A percentile compares a stretch with the other conserved stretches of the same genome.
Evolutionary conservation across 2,329 filamentous ascomycete genomes (phyloP).

Genomic region (Tolypocladium nubicola): DNA sequence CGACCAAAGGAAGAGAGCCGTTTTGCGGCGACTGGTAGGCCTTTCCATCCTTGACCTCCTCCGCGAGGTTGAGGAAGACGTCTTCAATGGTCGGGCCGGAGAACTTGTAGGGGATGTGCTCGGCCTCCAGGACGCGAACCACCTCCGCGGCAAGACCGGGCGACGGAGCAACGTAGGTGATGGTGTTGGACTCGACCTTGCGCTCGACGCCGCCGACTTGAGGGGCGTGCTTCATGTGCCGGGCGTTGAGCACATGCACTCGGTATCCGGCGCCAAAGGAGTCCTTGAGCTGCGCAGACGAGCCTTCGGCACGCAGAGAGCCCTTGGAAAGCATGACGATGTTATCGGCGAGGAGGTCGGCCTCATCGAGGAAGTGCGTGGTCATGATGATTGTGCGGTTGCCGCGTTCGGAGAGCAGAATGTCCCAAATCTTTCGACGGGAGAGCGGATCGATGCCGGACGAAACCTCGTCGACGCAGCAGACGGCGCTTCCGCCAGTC

Average conservation of each 20-base stretch:
- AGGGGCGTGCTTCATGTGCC: slow-evolving; percentile 33
- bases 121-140: slow-evolving; percentile 56
- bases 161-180: slow-evolving; percentile 60
- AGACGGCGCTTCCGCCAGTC: slow-evolving; percentile 77
- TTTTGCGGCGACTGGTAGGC: slow-evolving; percentile 7
- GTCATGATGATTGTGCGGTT: slow-evolving; percentile 76
- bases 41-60: slow-evolving; percentile 51
- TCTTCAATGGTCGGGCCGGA: slow-evolving; percentile 87
- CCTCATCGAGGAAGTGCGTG: slow-evolving; percentile 90
- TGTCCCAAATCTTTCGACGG: slow-evolving; percentile 87
- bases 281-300: slow-evolving; percentile 78
- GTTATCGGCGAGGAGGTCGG: slow-evolving; percentile 78
- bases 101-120: slow-evolving; percentile 66
- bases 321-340: slow-evolving; percentile 85
- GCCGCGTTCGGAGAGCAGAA: slow-evolving; percentile 75
- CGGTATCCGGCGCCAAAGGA: slow-evolving; percentile 74
- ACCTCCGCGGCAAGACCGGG: slow-evolving; percentile 62
- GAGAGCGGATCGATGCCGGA: slow-evolving; percentile 82
- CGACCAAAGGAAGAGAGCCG: neutral
- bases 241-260: slow-evolving; percentile 59
- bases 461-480: slow-evolving; percentile 85
- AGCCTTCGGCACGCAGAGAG: slow-evolving; percentile 68
- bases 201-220: slow-evolving; percentile 45
- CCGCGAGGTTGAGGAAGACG: slow-evolving; percentile 77
- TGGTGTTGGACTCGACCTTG: slow-evolving; percentile 56